phyloP scores from a whole-genome alignment of 768 basidiomycete species.

The Dendrothele bispora region DNA sequence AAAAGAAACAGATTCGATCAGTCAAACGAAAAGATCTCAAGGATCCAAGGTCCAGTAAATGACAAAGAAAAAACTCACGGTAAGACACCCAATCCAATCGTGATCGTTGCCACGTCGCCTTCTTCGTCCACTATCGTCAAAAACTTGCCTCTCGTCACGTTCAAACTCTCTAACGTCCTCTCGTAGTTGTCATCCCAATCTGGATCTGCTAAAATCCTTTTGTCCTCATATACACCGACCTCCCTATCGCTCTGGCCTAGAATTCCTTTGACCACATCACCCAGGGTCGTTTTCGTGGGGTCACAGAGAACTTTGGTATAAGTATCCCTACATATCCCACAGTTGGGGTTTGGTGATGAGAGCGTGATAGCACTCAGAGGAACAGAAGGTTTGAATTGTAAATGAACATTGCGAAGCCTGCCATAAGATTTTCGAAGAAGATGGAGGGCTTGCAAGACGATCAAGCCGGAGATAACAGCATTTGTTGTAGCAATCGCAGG shows the following conservation, averaged over 20 bases:
- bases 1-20: slow-evolving; percentile 5
- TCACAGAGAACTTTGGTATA: slow-evolving; percentile 80
- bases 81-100: slow-evolving; percentile 64
- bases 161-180: slow-evolving; percentile 78
- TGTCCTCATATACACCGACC: slow-evolving; percentile 85
- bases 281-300: slow-evolving; percentile 62
- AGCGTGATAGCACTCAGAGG: slow-evolving; percentile 73
- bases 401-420: slow-evolving; percentile 70
- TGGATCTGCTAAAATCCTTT: slow-evolving; percentile 84
- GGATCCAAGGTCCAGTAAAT: neutral
- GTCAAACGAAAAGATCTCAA: too few species aligned
- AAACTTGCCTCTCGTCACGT: slow-evolving; percentile 82
- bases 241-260: slow-evolving; percentile 60
- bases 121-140: slow-evolving; percentile 89
- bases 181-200: slow-evolving; percentile 91
- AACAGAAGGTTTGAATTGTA: slow-evolving; percentile 75
- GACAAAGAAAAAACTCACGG: slow-evolving; percentile 60
- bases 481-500: slow-evolving; percentile 99
- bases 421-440: slow-evolving; percentile 63
- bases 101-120: slow-evolving; percentile 68
- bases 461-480: slow-evolving; percentile 92
- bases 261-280: slow-evolving; percentile 69
- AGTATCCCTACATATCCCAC: slow-evolving; percentile 85
- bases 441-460: slow-evolving; percentile 90
- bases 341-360: slow-evolving; percentile 69